Evolutionary conservation across 1,139 yeast genomes (phyloP).

Genomic region (Kodamaea fungicola): DNA sequence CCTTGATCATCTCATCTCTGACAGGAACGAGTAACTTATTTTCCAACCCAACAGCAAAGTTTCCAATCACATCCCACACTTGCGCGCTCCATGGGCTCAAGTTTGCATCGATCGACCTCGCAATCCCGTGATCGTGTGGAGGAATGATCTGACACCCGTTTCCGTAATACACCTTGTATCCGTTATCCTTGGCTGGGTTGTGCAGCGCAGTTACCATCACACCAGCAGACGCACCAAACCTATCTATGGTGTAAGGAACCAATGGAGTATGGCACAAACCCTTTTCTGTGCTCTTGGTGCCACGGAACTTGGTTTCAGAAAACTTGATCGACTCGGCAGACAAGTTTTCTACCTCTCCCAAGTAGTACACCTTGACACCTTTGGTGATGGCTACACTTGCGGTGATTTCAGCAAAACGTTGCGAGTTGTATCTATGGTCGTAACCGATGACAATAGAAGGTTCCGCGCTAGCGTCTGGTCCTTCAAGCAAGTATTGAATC

Average conservation of each 20-base stretch:
- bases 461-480: constrained; percentile 16
- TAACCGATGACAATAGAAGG: constrained; percentile 74
- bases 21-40: constrained; percentile 22
- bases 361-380: constrained; percentile 67
- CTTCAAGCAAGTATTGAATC: constrained; percentile 50
- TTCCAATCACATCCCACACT: constrained; percentile 47
- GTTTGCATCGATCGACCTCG: constrained; percentile 57
- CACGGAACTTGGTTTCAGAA: constrained; percentile 3
- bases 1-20: constrained; percentile 28
- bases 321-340: constrained; percentile 26
- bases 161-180: constrained; percentile 89
- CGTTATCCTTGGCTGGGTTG: constrained; percentile 87
- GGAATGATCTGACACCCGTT: constrained; percentile 97
- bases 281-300: constrained; percentile 10
- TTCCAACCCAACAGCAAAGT: constrained; percentile 25
- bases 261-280: constrained; percentile 80
- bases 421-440: constrained; percentile 85
- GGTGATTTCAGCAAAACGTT: constrained; percentile 73
- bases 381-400: constrained; percentile 68
- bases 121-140: constrained; percentile 79
- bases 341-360: constrained; percentile 39
- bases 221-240: constrained; percentile 66
- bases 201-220: constrained; percentile 98
- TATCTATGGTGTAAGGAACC: constrained; percentile 83
- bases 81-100: constrained; percentile 52